Evolutionary conservation across 495 filamentous ascomycete species (phyloP).

Genomic region (Hypoxylon fuscum): DNA sequence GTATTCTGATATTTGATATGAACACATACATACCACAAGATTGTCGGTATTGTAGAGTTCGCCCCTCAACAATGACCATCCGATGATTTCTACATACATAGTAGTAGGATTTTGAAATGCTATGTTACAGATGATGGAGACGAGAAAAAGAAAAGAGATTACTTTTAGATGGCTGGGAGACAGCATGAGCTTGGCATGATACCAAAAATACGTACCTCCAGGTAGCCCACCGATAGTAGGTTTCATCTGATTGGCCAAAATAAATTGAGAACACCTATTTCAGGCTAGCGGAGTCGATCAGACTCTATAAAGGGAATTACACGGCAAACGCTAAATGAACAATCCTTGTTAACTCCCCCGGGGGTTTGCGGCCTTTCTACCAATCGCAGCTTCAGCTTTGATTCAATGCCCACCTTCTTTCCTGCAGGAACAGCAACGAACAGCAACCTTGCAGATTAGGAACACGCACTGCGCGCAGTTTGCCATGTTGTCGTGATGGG

Average conservation of each 20-base stretch:
- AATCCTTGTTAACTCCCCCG: slow-evolving; percentile 5
- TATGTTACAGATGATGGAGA: background rate
- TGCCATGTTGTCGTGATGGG: slow-evolving; percentile 17
- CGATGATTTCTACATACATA: too few species aligned
- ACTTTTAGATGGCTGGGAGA: background rate
- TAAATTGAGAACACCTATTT: background rate
- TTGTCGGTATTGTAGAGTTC: too few species aligned
- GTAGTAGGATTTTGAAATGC: background rate
- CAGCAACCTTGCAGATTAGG: slow-evolving; percentile 15
- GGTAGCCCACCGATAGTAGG: slow-evolving; percentile 1
- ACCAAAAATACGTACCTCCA: slow-evolving; percentile 8
- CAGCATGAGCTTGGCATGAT: background rate
- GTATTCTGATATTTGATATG: too few species aligned
- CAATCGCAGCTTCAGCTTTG: slow-evolving; percentile 20
- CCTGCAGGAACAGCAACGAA: slow-evolving; percentile 42
- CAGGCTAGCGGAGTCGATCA: slow-evolving; percentile 23
- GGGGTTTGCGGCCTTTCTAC: background rate
- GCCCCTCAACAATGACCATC: too few species aligned
- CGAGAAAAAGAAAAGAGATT: background rate
- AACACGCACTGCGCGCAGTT: slow-evolving; percentile 30
- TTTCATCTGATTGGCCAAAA: slow-evolving; percentile 20
- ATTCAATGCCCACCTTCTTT: slow-evolving; percentile 15
- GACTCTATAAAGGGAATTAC: slow-evolving; percentile 22
- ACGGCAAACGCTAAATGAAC: slow-evolving; percentile 8
- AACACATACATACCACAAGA: too few species aligned